Percentiles rank a stretch among this genome's conserved stretches.
These are phyloP conservation scores for Myxozyma melibiosi DNA, from an alignment of 805 yeast species.

Conservation along the genomic window DNA sequence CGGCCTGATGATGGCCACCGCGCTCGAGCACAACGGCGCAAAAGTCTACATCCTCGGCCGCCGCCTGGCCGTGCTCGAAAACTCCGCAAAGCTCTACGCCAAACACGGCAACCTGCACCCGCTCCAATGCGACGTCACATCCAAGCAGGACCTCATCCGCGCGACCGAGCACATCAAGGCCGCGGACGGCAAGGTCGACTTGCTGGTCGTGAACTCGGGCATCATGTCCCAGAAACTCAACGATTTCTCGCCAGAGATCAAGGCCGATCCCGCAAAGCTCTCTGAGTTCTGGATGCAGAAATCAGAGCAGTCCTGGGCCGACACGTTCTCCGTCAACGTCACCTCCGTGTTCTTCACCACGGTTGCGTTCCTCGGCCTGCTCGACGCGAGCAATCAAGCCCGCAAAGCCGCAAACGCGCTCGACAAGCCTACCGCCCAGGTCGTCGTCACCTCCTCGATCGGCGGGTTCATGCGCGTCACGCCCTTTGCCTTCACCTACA, in stretches of 20 bases:
- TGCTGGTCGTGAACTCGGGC: constrained; percentile 32
- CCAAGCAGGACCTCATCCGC: constrained; percentile 21
- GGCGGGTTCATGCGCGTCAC: constrained; percentile 31
- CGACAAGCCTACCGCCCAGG: constrained; percentile 26
- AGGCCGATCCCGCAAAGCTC: constrained; percentile 20
- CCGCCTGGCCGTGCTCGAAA: constrained; percentile 29
- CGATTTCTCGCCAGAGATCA: constrained; percentile 16
- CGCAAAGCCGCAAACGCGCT: background rate
- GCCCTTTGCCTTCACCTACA: constrained; percentile 29
- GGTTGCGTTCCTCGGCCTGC: constrained; percentile 32
- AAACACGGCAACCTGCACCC: constrained; percentile 31
- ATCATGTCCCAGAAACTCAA: constrained; percentile 16
- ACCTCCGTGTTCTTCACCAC: constrained; percentile 33
- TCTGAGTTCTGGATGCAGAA: constrained; percentile 22
- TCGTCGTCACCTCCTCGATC: constrained; percentile 32
- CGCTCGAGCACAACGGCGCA: constrained; percentile 35
- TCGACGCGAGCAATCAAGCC: constrained; percentile 30
- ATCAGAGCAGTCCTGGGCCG: constrained; percentile 29
- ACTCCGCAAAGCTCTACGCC: constrained; percentile 27
- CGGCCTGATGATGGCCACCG: constrained; percentile 33
- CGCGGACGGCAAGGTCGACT: constrained; percentile 27
- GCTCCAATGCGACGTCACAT: constrained; percentile 31
- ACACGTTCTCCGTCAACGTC: constrained; percentile 30
- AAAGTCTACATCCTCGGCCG: constrained; percentile 36
- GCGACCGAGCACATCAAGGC: constrained; percentile 28